Base-by-base conservation (phyloP, 1,284 basidiomycete species). In the Psilocybe mexicana region DNA sequence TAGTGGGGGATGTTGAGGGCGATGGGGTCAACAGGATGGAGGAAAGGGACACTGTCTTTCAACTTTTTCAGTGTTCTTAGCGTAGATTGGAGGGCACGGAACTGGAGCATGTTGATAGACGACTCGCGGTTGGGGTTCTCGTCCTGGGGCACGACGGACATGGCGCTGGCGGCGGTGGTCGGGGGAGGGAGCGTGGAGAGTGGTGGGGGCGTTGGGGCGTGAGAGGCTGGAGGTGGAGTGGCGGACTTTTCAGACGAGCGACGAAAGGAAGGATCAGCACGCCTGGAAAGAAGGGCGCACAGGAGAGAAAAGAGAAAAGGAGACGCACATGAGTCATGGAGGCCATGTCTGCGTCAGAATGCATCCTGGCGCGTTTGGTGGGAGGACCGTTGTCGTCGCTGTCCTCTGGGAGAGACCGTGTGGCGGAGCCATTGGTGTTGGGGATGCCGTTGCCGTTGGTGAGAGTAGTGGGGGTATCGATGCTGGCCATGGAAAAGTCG, bases 1-100 rank as follows among this genome's bases (percentile, higher is more conserved):
- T 99, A 99, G 70, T 96, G 94, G 11, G 95, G 97, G 61, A 99
- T 92, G 65, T 88, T 88, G 63, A 98, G 84, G 1, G 86, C 89
- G 62, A 96, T 82, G n/a, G 88, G 83, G 70, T 99, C 96, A 59
- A 99, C 97, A 18, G 97, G 96, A 54, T 79, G 79, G 54, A 92
- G 75, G 77, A 99, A 99, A 1, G 94, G 87, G 6, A 71, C 72
- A 0, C 94, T 86, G 55, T 96, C 94, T 70, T 93, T 93, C 67
- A 88, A 75, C 77, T 93, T 95, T 80, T 94, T 96, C 67, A 99
- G 75, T 28, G 85, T 83, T 53, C 93, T 90, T 48, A 98, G 74
- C 1, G 90, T 90, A 6, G 87, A 90, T 58, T 86, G 75, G 61
- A 90, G 88, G 71, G 93, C 95, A 52, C 93, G 91, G 72, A 88